Evolutionary conservation across 2,329 filamentous ascomycete genomes (phyloP).

Genomic region (Cryphonectria naterciae): DNA sequence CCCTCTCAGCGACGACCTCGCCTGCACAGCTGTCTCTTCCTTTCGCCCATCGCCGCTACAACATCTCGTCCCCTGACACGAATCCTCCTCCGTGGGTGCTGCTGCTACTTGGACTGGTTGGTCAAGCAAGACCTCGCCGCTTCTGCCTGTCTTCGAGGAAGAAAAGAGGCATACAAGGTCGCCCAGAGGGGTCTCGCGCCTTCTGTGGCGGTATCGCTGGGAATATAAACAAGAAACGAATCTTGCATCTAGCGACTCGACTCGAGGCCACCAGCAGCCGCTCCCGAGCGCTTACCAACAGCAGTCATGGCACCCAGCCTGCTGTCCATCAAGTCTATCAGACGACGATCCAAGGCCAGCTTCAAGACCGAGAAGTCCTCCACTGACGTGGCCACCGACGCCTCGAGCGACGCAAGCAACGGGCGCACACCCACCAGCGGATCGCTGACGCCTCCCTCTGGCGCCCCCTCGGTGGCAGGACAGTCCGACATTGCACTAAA

Average conservation of each 20-base stretch:
- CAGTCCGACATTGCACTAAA: conserved; percentile 69
- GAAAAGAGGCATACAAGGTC: neutral
- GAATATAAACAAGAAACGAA: neutral
- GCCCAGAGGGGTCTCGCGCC: neutral
- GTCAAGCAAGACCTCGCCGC: neutral
- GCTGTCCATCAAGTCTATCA: conserved; percentile 70
- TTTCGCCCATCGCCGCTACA: neutral
- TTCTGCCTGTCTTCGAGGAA: neutral
- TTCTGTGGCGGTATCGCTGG: neutral
- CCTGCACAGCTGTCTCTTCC: neutral
- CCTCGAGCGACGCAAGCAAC: conserved; percentile 63
- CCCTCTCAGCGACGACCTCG: neutral
- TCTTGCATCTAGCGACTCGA: neutral
- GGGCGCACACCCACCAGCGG: conserved; percentile 68
- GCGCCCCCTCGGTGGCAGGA: conserved; percentile 68
- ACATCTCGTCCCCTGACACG: neutral
- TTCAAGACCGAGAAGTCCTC: conserved; percentile 66
- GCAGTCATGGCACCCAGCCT: conserved; percentile 64
- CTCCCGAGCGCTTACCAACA: conserved; percentile 18
- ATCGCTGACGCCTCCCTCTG: conserved; percentile 76
- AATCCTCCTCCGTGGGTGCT: neutral
- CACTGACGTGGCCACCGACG: conserved; percentile 49
- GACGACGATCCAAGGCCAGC: conserved; percentile 75
- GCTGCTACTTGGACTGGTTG: neutral
- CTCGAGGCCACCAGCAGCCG: conserved; percentile 7